Evolutionary conservation across 2,329 filamentous ascomycete genomes (phyloP), one percentile per base, ranked within the genome.

Genomic region (Colletotrichum cuscutae): DNA sequence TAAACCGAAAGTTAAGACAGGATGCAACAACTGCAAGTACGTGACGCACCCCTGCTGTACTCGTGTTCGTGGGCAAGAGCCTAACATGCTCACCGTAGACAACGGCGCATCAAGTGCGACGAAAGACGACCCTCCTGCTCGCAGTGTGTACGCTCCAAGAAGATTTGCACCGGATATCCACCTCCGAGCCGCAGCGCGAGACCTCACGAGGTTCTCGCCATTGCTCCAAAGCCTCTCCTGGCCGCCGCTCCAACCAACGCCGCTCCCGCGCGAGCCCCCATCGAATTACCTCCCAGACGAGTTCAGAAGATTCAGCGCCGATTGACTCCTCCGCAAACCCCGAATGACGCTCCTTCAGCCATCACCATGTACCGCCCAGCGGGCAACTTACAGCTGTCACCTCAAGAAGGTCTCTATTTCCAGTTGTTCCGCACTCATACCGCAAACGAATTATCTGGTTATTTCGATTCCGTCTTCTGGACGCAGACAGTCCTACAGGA

Each of bases 1-100:
- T 79, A 88, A 85, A 75, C 88, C 89, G 15, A 92, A 92, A 79
- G 90, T 91, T 75, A 92, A 91, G 82, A 92, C 90, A 1, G 90
- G 90, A 53, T 92, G 91, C 80, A 86, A 85, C 77, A 91, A 89
- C 80, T 93, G 90, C 90, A 92, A 92, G 90, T 92, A 85, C 80
- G 90, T 86, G 67, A 46, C 60, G 46, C 68, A 35, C 26, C 9
- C 28, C 28, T 15, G 30, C 63, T 53, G 37, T 7, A 65, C 32
- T 68, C 63, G 69, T 67, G 30, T 62, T 49, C 53, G 37, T 15
- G 30, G 37, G 28, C 62, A 66, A 32, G 26, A 72, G 71, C 73
- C 73, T 75, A 76, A 76, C 73, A 76, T 80, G 62, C 15, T 68
- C 65, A 74, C 57, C 46, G 71, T 76, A 92, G 90, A 79, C 85